Base-by-base conservation (phyloP, 257 asterid species). In the Solanum stenotomum region DNA sequence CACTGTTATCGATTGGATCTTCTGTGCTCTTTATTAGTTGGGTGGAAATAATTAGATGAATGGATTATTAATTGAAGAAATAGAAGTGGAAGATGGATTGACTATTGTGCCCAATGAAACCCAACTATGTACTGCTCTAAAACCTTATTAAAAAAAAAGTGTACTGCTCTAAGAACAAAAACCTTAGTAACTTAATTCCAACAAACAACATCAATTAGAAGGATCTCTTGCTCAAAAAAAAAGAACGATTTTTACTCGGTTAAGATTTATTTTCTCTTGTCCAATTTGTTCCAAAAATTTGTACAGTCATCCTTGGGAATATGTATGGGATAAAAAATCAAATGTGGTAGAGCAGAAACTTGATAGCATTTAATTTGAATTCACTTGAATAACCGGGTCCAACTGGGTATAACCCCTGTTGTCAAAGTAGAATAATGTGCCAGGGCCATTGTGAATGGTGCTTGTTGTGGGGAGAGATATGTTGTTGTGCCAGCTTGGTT, bases 401-500 rank as follows among this genome's bases (percentile, higher is more conserved):
- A 91, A 88, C 90, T 94, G 88, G 89, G 90, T 87, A 27, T 91
- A 37, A 23, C 90, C 27, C 95, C 95, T 4, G 88, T 93, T 38
- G 72, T 71, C 78, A 89, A 89, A 85, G 90, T 61, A n/a, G 94
- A 92, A 71, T 91, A 88, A 33, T 91, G 95, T 16, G 95, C 95
- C 0, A 91, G 75, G 92, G 81, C 92, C 33, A 94, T 94, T 0
- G 94, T 94, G 4, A 86, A 89, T 89, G 86, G 93, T 22, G 94
- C 94, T 5, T 5, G 88, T 22, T 86, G 95, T 3, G 97, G 97
- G 27, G 97, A 94, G 65, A 86, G 94, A 44, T 91, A 92, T 59
- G 89, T 94, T 20, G 92, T 95, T 0, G 93, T 88, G 22, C 96
- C 94, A 0, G 85, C 89, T 0, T 94, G 97, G 96, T 87, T 91